These are phyloP conservation scores for Paecilomyces sp. DNA, from an alignment of 2,329 filamentous ascomycete species.

Conservation along the genomic window DNA sequence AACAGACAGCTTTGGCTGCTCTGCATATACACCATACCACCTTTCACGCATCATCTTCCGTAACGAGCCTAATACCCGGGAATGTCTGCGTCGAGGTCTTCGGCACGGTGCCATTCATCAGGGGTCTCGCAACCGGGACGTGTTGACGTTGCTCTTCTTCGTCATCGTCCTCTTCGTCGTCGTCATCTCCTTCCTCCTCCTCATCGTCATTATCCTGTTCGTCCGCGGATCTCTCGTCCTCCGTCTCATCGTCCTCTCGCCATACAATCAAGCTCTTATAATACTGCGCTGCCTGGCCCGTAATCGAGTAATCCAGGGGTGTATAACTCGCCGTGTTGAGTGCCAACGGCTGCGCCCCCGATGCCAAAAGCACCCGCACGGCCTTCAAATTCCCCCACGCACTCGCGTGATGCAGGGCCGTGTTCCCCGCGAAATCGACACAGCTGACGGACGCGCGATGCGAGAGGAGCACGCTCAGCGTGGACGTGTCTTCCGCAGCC, in stretches of 20 bases:
- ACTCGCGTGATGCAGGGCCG: conserved; percentile 77
- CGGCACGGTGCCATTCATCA: not conserved
- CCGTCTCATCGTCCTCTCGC: conserved; percentile 29
- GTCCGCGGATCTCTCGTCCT: conserved; percentile 25
- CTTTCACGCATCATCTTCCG: not conserved
- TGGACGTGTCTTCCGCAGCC: conserved; percentile 17
- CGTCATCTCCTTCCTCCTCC: not conserved
- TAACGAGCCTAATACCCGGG: not conserved
- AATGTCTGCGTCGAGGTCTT: not conserved
- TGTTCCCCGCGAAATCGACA: conserved; percentile 70
- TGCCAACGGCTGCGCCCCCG: conserved; percentile 66
- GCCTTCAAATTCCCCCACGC: conserved; percentile 74
- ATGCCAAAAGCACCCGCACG: conserved; percentile 67
- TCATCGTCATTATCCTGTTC: not conserved
- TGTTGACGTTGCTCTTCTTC: not conserved
- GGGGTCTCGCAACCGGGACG: not conserved
- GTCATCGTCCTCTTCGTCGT: not conserved
- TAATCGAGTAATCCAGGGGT: conserved; percentile 74
- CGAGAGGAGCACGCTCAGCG: conserved; percentile 19
- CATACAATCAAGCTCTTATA: conserved; percentile 61
- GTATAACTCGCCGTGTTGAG: conserved; percentile 75
- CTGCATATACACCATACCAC: not conserved
- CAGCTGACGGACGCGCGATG: conserved; percentile 43
- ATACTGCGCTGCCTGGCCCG: conserved; percentile 77
- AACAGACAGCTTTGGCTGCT: too few relatives aligned